These are phyloP conservation scores for Nannochloropsis granulata DNA, from an alignment of 108 stramenopile genomes.

Conservation along the genomic window DNA sequence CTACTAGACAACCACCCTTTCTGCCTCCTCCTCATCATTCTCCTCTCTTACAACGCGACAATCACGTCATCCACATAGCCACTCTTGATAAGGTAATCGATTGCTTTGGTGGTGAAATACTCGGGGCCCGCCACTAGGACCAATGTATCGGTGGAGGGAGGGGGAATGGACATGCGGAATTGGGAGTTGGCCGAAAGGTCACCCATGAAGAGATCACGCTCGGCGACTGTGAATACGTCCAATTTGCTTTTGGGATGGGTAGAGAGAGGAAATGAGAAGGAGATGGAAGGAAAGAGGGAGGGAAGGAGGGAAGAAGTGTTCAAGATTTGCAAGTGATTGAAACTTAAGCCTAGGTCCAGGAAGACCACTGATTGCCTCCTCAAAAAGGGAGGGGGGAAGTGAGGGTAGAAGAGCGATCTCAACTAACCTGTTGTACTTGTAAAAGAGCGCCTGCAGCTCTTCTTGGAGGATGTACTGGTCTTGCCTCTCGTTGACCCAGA, in stretches of 20 bases:
- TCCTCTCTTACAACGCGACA: neutral
- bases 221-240: neutral
- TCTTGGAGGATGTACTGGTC: neutral
- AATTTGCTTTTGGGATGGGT: neutral
- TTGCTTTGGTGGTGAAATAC: neutral
- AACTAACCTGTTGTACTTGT: neutral
- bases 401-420: neutral
- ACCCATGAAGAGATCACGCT: neutral
- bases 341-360: neutral
- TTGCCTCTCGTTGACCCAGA: neutral
- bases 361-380: neutral
- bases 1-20: too few relatives aligned
- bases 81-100: neutral
- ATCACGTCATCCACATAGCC: neutral
- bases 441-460: neutral
- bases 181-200: neutral
- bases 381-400: neutral
- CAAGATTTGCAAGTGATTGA: neutral
- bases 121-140: neutral
- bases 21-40: too few relatives aligned
- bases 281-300: neutral
- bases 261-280: neutral
- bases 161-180: neutral
- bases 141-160: neutral
- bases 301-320: neutral